Evolutionary conservation across 2,329 filamentous ascomycete species (phyloP), one percentile per base, ranked within the genome.

Genomic region (Cadophora sp.): DNA sequence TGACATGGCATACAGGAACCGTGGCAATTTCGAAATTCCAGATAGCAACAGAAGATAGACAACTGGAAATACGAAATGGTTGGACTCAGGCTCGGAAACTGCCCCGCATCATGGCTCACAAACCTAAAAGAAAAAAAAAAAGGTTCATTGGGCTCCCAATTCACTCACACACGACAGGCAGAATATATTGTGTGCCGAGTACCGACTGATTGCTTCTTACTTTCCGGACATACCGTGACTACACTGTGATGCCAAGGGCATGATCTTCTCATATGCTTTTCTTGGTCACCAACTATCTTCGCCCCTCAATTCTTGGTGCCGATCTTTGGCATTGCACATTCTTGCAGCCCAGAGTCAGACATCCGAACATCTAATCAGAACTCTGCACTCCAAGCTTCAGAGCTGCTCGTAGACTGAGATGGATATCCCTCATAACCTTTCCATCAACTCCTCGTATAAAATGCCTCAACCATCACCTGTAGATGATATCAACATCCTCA

Each of bases 401-500:
- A 37, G 34, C 9, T 37, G 24, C 19, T 62, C 22, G 4, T 24
- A 34, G 11, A 24, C 9, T 37, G 12, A 12, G 51, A 34, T 27
- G 19, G 16, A 26, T 11, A 22, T 51, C 16, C 11, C 3, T 46
- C 27, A 11, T 34, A 29, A 22, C 22, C 24, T 62, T 56, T 37
- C 26, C 31, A 3, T n/a, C 53, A 50, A 24, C 16, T 22, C 26
- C 34, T 31, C 19, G 8, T 16, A 37, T 11, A 3, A 1, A 12
- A 34, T 34, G 31, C 29, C 27, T 43, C 34, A 29, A 22, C 8
- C 4, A 51, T 77, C 72, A 81, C 46, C 79, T 73, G 70, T 80
- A 79, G 19, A 80, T 72, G 67, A 80, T 78, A 60, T 79, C 76
- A n/a, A 80, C 74, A 73, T 79, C 79, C 2, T 82, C 83, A 37